These are phyloP conservation scores for Salix viminalis DNA, from an alignment of 345 rosid species.

Conservation along the genomic window DNA sequence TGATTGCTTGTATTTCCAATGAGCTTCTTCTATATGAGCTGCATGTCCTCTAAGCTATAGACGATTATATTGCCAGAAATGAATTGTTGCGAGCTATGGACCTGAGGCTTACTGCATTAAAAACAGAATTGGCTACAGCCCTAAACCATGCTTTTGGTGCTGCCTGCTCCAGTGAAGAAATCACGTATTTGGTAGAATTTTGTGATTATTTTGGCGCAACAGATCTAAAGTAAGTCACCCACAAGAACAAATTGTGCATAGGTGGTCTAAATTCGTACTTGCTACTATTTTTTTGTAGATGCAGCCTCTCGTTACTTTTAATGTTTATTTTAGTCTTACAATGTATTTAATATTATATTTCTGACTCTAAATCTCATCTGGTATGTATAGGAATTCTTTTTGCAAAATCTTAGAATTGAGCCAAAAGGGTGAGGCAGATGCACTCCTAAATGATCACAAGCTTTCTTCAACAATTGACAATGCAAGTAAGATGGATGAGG, in stretches of 20 bases:
- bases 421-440: conserved; percentile 13
- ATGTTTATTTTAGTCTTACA: background rate
- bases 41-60: conserved; percentile 9
- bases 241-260: background rate
- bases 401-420: conserved; percentile 26
- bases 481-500: conserved; percentile 21
- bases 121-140: conserved; percentile 43
- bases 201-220: conserved; percentile 45
- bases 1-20: conserved; percentile 1
- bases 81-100: conserved; percentile 59
- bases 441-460: conserved; percentile 19
- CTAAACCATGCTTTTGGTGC: conserved; percentile 37
- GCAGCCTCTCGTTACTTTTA: conserved; percentile 1
- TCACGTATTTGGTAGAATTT: conserved; percentile 37
- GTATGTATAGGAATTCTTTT: conserved; percentile 34
- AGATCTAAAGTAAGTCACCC: conserved; percentile 48
- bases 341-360: background rate
- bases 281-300: conserved; percentile 1
- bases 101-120: conserved; percentile 48
- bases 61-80: conserved; percentile 38
- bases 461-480: conserved; percentile 15
- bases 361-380: background rate
- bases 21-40: conserved; percentile 8
- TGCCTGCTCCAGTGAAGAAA: conserved; percentile 38
- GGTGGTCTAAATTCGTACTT: conserved; percentile 7